Conservation (phyloP, 768 basidiomycete species). For the Agaricus blazei region DNA sequence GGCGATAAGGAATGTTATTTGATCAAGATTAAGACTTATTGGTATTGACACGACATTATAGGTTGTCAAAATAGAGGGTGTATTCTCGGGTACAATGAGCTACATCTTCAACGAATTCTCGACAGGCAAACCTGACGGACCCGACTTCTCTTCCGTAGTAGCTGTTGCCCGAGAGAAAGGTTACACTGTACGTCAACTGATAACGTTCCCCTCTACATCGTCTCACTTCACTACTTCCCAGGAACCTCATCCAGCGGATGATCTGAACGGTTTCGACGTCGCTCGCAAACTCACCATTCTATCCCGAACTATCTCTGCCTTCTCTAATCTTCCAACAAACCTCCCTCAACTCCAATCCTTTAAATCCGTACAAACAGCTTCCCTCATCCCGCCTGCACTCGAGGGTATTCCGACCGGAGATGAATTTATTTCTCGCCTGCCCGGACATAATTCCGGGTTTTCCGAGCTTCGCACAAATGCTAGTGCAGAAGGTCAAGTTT, state of each 20-base stretch:
- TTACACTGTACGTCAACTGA: slow-evolving; percentile 65
- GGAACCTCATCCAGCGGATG: slow-evolving; percentile 98
- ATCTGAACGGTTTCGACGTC: slow-evolving; percentile 95
- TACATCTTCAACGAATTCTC: slow-evolving; percentile 99
- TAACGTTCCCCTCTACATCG: background rate
- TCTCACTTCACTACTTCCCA: slow-evolving; percentile 21
- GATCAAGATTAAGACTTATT: background rate
- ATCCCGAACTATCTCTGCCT: slow-evolving; percentile 62
- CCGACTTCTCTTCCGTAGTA: slow-evolving; percentile 86
- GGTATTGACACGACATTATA: slow-evolving; percentile 18
- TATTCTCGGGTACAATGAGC: slow-evolving; percentile 95
- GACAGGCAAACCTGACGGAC: slow-evolving; percentile 59
- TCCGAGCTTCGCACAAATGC: slow-evolving; percentile 75
- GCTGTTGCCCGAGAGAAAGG: slow-evolving; percentile 85
- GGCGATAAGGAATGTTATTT: slow-evolving; percentile 72
- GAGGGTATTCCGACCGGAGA: slow-evolving; percentile 66
- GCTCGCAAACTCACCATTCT: slow-evolving; percentile 96
- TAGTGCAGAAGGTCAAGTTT: slow-evolving; percentile 71
- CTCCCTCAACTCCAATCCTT: slow-evolving; percentile 70
- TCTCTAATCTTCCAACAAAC: slow-evolving; percentile 26
- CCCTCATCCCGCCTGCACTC: slow-evolving; percentile 79
- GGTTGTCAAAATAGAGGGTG: slow-evolving; percentile 92
- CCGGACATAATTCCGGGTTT: slow-evolving; percentile 79
- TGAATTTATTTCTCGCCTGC: slow-evolving; percentile 76
- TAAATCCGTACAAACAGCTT: slow-evolving; percentile 72